Evolutionary conservation across 2,329 filamentous ascomycete species (phyloP).

Genomic region (Diaporthe ilicicola): DNA sequence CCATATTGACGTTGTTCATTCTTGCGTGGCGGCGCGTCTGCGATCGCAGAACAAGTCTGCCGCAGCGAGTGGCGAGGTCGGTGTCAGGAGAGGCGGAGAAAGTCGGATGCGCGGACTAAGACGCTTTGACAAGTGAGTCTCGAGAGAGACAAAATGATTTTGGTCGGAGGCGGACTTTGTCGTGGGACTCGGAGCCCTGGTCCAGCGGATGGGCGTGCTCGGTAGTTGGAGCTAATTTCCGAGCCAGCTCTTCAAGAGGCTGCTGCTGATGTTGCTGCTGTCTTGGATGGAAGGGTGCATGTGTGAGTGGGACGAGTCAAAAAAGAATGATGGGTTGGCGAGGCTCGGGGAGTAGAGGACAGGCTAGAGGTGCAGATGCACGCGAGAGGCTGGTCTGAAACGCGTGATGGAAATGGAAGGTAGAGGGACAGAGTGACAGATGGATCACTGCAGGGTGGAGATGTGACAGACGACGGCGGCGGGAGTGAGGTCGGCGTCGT

Average conservation of each 20-base stretch:
- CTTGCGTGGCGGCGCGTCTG: slow-evolving; percentile 37
- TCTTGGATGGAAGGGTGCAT: slow-evolving; percentile 14
- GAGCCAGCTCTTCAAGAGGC: slow-evolving; percentile 33
- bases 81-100: slow-evolving; percentile 28
- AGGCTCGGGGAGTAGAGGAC: slow-evolving; percentile 6
- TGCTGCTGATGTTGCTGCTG: slow-evolving; percentile 1
- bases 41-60: slow-evolving; percentile 51
- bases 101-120: slow-evolving; percentile 10
- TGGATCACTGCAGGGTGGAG: slow-evolving; percentile 26
- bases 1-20: slow-evolving; percentile 75
- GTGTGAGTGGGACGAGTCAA: slow-evolving; percentile 11
- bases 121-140: slow-evolving; percentile 24
- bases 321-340: slow-evolving; percentile 17
- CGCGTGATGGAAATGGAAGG: slow-evolving; percentile 27
- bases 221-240: slow-evolving; percentile 22
- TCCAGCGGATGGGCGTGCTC: slow-evolving; percentile 25
- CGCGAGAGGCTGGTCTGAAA: slow-evolving; percentile 23
- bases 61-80: slow-evolving; percentile 29
- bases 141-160: slow-evolving; percentile 15
- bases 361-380: slow-evolving; percentile 16
- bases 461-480: slow-evolving; percentile 21
- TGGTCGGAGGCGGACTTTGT: slow-evolving; percentile 21
- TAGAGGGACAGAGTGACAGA: slow-evolving; percentile 18
- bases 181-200: slow-evolving; percentile 24
- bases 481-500: slow-evolving; percentile 15